phyloP scores from a whole-genome alignment of 768 basidiomycete genomes.

The Hericium erinaceus region DNA sequence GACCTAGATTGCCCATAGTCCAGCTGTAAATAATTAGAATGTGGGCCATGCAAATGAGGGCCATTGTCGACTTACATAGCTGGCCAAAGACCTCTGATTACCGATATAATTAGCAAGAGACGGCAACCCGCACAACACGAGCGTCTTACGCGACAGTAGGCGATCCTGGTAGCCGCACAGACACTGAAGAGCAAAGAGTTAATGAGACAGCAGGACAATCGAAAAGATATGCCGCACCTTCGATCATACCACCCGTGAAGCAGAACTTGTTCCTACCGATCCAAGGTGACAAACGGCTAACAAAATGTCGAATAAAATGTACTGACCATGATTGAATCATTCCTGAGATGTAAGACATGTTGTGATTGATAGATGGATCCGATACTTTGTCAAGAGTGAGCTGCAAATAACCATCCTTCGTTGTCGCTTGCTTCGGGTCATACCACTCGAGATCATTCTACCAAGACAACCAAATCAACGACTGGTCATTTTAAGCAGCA shows the following conservation, averaged over 20 bases:
- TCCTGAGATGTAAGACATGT: conserved; percentile 33
- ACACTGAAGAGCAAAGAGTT: background rate
- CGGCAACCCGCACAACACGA: too few species aligned
- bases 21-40: conserved; percentile 16
- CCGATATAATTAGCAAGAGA: conserved; percentile 12
- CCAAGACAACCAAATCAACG: background rate
- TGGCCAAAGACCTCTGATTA: conserved; percentile 37
- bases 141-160: conserved; percentile 1
- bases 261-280: conserved; percentile 58
- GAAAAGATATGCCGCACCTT: conserved; percentile 17
- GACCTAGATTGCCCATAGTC: conserved; percentile 71
- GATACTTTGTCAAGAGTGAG: conserved; percentile 32
- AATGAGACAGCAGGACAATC: background rate
- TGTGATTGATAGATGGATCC: conserved; percentile 32
- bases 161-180: conserved; percentile 13
- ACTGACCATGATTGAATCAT: conserved; percentile 22
- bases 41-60: background rate
- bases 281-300: conserved; percentile 2
- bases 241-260: conserved; percentile 72
- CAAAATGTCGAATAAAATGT: conserved; percentile 3
- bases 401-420: conserved; percentile 38
- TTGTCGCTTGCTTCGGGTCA: conserved; percentile 43
- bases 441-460: conserved; percentile 47
- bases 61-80: conserved; percentile 26
- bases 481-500: background rate